A percentile compares a stretch with the other conserved stretches of the same genome.
These are phyloP conservation scores for Paramecium bursaria DNA, from an alignment of 73 alveolate genomes.

Conservation along the genomic window DNA sequence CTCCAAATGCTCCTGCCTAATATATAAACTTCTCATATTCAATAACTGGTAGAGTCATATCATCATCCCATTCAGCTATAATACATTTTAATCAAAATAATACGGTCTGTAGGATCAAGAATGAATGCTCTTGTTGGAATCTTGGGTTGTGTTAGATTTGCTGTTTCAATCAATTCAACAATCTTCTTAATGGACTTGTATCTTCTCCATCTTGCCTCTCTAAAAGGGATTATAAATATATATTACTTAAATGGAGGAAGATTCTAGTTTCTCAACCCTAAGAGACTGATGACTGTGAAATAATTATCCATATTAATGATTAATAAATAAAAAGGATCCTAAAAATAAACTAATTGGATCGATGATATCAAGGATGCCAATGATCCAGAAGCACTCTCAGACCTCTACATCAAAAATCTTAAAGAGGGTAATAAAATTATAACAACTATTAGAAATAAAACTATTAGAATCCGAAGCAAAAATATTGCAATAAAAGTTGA, in stretches of 20 bases:
- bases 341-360: constrained; percentile 35
- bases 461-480: not conserved
- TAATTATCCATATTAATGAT: constrained; percentile 72
- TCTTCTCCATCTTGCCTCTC: constrained; percentile 89
- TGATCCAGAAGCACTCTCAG: constrained; percentile 17
- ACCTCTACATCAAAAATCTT: constrained; percentile 38
- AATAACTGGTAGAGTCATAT: constrained; percentile 83
- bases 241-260: constrained; percentile 68
- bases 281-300: constrained; percentile 69
- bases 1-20: constrained; percentile 66
- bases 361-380: constrained; percentile 13
- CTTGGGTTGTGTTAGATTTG: constrained; percentile 81
- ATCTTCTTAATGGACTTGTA: constrained; percentile 89
- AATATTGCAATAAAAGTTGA: not conserved
- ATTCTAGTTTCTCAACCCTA: constrained; percentile 70
- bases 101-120: constrained; percentile 80
- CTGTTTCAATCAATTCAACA: constrained; percentile 88
- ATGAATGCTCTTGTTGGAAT: constrained; percentile 78
- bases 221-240: constrained; percentile 15
- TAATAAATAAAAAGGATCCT: no score
- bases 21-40: constrained; percentile 66
- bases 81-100: not conserved
- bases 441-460: constrained; percentile 1
- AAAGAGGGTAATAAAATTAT: constrained; percentile 21
- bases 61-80: constrained; percentile 91